A percentile compares a stretch with the other conserved stretches of the same genome.
Conservation (phyloP, 176 grass and related monocot genomes). For the Areca catechu region DNA sequence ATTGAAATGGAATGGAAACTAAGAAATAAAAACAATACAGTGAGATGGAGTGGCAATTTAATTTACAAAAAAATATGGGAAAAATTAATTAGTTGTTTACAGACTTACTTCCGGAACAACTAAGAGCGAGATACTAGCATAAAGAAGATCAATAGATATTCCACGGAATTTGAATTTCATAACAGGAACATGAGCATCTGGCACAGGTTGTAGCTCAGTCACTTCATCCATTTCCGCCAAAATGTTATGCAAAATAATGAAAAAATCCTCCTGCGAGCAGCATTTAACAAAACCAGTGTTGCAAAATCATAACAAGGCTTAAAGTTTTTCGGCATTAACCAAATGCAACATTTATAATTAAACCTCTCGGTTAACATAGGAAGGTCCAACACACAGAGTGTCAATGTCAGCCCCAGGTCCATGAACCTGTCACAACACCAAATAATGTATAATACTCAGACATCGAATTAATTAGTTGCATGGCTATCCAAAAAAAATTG, state of each 20-base stretch:
- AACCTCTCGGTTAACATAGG: slow-evolving; percentile 96
- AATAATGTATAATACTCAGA: background rate
- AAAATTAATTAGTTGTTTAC: background rate
- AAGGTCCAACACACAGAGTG: slow-evolving; percentile 91
- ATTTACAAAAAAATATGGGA: background rate
- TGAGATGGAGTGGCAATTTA: background rate
- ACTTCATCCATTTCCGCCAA: slow-evolving; percentile 68
- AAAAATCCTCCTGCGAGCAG: slow-evolving; percentile 85
- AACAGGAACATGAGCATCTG: slow-evolving; percentile 95
- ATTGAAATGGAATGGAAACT: background rate
- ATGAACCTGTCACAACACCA: slow-evolving; percentile 55
- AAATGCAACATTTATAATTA: background rate
- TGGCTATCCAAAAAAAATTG: too few relatives aligned
- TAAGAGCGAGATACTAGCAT: slow-evolving; percentile 88
- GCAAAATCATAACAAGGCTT: too few relatives aligned
- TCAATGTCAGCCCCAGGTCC: slow-evolving; percentile 93
- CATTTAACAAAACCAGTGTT: background rate
- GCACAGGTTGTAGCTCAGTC: slow-evolving; percentile 81
- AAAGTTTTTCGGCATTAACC: too few relatives aligned
- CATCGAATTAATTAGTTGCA: too few relatives aligned
- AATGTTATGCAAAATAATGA: slow-evolving; percentile 77
- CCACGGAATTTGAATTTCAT: slow-evolving; percentile 94
- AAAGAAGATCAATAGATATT: slow-evolving; percentile 98
- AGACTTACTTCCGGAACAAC: slow-evolving; percentile 67
- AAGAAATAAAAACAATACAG: background rate